Evolutionary conservation across 2,329 filamentous ascomycete genomes (phyloP).

Genomic region (Nigrospora oryzae): DNA sequence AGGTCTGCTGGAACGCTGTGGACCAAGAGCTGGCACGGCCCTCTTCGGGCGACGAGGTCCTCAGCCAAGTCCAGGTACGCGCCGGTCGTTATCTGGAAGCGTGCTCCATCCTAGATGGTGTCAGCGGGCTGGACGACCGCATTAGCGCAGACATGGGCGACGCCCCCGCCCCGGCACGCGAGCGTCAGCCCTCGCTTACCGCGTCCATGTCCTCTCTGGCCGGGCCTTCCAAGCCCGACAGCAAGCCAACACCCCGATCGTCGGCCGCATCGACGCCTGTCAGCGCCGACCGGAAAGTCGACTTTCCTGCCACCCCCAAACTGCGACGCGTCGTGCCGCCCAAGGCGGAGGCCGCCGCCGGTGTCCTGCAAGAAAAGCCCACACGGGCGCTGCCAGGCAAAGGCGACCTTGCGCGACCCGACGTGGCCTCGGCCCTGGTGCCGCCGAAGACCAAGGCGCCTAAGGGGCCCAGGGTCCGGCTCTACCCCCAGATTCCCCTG

Average conservation of each 20-base stretch:
- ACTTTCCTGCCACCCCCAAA: background rate
- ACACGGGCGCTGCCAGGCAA: background rate
- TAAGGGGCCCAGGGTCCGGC: conserved; percentile 34
- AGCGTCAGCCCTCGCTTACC: conserved; percentile 4
- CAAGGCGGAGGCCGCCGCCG: background rate
- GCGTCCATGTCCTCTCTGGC: conserved; percentile 5
- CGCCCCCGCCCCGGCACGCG: conserved; percentile 1
- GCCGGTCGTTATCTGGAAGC: conserved; percentile 52
- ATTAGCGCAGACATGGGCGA: conserved; percentile 33
- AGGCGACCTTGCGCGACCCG: background rate
- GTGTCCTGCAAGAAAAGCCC: background rate
- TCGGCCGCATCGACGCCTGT: conserved; percentile 1
- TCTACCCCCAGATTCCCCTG: conserved; percentile 52
- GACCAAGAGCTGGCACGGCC: conserved; percentile 48
- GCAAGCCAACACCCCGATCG: background rate
- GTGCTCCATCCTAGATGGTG: conserved; percentile 52
- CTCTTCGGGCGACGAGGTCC: conserved; percentile 38
- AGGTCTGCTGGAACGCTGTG: conserved; percentile 63
- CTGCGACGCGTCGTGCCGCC: background rate
- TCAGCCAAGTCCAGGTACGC: conserved; percentile 44
- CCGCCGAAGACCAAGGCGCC: background rate
- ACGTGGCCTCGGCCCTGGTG: background rate
- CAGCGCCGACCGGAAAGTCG: conserved; percentile 1
- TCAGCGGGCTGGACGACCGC: conserved; percentile 46
- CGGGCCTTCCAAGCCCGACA: conserved; percentile 3